Conservation (phyloP, 139 green algal species). For the Chlamydomonas incerta region DNA sequence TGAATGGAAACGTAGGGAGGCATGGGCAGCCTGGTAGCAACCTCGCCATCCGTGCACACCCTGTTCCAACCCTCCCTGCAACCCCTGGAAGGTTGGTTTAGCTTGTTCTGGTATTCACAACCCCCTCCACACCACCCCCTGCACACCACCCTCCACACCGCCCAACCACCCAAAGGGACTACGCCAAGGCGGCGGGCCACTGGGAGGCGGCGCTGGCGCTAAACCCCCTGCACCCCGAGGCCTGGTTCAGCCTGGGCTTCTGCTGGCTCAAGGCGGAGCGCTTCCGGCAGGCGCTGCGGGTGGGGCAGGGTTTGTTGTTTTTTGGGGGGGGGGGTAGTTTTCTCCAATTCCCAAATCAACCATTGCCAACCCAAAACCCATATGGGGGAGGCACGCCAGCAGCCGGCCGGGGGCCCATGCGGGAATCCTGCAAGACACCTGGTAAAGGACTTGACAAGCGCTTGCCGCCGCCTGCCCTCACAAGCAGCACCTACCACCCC, state of each 20-base stretch:
- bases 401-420: no score
- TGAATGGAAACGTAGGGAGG: no score
- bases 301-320: slow-evolving; percentile 9
- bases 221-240: slow-evolving; percentile 87
- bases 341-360: no score
- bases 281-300: slow-evolving; percentile 51
- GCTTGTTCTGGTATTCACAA: no score
- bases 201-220: slow-evolving; percentile 86
- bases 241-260: slow-evolving; percentile 94
- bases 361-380: no score
- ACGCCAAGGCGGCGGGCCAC: slow-evolving; percentile 61
- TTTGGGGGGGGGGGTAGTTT: no score
- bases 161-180: slow-evolving; percentile 56
- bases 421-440: no score
- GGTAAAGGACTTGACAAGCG: no score
- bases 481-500: no score
- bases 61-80: background rate
- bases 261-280: slow-evolving; percentile 65
- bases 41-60: background rate
- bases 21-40: background rate
- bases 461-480: no score
- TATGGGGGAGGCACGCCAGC: no score
- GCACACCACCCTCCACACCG: background rate
- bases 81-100: no score
- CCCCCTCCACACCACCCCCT: background rate